Evolutionary conservation across 2,329 filamentous ascomycete species (phyloP), one percentile per base, ranked within the genome.

Genomic region (Fusarium algeriense): DNA sequence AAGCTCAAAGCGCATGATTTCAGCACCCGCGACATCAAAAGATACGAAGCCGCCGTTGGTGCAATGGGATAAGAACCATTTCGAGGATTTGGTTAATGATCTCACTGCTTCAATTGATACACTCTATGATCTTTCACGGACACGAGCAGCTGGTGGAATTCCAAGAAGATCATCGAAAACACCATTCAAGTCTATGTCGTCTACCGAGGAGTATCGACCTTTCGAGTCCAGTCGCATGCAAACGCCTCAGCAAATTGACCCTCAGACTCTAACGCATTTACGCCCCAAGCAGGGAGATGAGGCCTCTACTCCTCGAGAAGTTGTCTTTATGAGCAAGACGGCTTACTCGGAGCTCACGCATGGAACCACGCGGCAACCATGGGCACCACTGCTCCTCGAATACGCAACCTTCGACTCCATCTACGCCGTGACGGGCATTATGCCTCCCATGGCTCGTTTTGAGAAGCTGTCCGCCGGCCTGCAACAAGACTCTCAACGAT

Each of bases 31-130:
- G 26, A 81, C 82, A 14, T 80, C 83, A 1, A 81, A 84, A 44
- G 88, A 89, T 72, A 83, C 83, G 55, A 91, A 91, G 77, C 80
- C 82, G 8, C 83, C 86, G 1, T 78, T 90, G 70, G 86, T 91
- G 50, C 85, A 87, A 43, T 92, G 89, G 86, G 90, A 93, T 80
- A 92, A 91, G 78, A 83, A 84, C n/a, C 88, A 91, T 59, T 94
- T 95, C 73, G 89, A 93, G 74, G 92, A 94, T 74, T 83, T 95
- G 17, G 87, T 94, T 41, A 87, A 88, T 69, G 92, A 95, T 75
- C 83, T 95, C 70, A 94, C 92, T 19, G 88, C 89, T 9, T 93
- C 91, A 4, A 93, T 95, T 78, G 93, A 95, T 80, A 93, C 91
- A 0, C 85, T 95, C 2, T 94, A 93, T 78, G 92, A 94, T 76